Percentiles rank a stretch among this genome's conserved stretches.
phyloP scores from a whole-genome alignment of 805 yeast species.

The Candida arabinofermentans region DNA sequence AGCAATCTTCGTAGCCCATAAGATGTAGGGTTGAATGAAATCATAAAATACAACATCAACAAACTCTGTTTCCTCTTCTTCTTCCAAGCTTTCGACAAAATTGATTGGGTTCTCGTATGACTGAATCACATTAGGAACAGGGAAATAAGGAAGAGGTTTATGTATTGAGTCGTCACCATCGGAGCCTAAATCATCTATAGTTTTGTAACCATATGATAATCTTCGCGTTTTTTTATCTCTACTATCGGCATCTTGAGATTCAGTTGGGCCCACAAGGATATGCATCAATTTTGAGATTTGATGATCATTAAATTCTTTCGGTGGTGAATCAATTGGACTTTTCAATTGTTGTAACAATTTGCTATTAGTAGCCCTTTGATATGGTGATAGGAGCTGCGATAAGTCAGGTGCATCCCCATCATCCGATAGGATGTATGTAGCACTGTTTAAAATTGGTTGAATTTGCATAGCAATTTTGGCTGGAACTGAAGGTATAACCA shows the following conservation, averaged over 20 bases:
- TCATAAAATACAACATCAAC: constrained; percentile 78
- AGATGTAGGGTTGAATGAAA: constrained; percentile 47
- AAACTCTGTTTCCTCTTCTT: constrained; percentile 25
- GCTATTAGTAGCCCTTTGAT: constrained; percentile 21
- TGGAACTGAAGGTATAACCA: constrained; percentile 55
- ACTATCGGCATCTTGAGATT: neutral
- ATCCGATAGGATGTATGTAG: constrained; percentile 33
- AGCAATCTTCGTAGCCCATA: constrained; percentile 23
- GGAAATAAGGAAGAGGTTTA: constrained; percentile 50
- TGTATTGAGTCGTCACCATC: constrained; percentile 86
- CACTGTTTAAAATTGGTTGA: constrained; percentile 52
- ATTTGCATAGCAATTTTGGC: constrained; percentile 50
- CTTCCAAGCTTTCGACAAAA: constrained; percentile 14
- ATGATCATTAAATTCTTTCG: neutral
- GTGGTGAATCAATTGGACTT: neutral
- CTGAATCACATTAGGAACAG: constrained; percentile 77
- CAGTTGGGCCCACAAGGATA: neutral
- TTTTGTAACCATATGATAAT: constrained; percentile 65
- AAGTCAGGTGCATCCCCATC: constrained; percentile 4
- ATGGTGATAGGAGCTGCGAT: constrained; percentile 17
- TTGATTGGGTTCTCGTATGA: constrained; percentile 31
- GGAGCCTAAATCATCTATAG: constrained; percentile 78
- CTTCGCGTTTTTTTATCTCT: constrained; percentile 5
- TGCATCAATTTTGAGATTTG: neutral
- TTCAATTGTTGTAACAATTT: neutral